Evolutionary conservation across 768 basidiomycete genomes (phyloP).

Genomic region (Harrya chromipes): DNA sequence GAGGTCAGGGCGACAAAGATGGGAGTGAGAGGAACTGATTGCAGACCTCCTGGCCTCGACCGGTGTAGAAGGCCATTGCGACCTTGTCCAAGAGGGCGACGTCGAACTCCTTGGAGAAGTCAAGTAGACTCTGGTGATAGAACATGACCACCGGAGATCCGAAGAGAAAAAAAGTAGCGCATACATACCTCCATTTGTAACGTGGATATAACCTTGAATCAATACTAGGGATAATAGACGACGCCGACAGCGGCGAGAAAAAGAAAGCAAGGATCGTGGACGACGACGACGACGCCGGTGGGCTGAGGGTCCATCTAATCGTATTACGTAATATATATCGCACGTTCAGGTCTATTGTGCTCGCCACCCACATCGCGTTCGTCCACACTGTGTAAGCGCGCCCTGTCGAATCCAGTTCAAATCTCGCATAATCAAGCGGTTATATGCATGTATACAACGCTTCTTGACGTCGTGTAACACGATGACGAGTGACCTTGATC

Average conservation of each 20-base stretch:
- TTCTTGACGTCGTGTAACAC: slow-evolving; percentile 1
- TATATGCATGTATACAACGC: background rate
- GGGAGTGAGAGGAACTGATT: slow-evolving; percentile 5
- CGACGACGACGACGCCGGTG: slow-evolving; percentile 24
- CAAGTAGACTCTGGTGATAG: slow-evolving; percentile 69
- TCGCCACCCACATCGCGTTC: background rate
- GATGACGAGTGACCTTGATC: slow-evolving; percentile 13
- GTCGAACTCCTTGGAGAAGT: slow-evolving; percentile 94
- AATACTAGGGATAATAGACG: slow-evolving; percentile 1
- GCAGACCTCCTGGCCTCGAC: slow-evolving; percentile 77
- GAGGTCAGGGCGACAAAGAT: slow-evolving; percentile 6
- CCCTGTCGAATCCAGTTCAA: background rate
- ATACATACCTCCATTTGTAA: slow-evolving; percentile 38
- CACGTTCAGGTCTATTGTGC: slow-evolving; percentile 9
- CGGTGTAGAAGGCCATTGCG: slow-evolving; percentile 87
- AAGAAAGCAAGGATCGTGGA: slow-evolving; percentile 11
- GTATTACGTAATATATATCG: slow-evolving; percentile 31
- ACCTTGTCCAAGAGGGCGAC: slow-evolving; percentile 90
- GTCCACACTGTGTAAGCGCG: background rate
- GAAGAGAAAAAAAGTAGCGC: background rate
- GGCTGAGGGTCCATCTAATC: slow-evolving; percentile 38
- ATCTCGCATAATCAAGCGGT: background rate
- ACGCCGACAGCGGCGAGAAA: slow-evolving; percentile 11
- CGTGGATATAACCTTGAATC: slow-evolving; percentile 9
- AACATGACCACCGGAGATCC: slow-evolving; percentile 6